Evolutionary conservation across 2,329 filamentous ascomycete genomes (phyloP), one percentile per base, ranked within the genome.

Genomic region (Calonectria montana): DNA sequence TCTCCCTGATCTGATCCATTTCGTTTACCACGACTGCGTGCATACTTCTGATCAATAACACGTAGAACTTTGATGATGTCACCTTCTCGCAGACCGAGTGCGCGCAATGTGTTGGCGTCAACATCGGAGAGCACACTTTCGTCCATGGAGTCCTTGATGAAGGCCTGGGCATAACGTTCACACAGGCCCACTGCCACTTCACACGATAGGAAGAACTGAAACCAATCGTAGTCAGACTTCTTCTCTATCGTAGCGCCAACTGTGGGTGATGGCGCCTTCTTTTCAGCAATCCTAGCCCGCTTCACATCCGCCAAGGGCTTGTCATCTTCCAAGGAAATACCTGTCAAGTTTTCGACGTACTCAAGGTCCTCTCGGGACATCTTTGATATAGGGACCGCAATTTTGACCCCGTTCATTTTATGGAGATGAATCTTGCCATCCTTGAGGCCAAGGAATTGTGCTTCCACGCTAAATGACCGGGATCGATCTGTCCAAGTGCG

Each of bases 391-490:
- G 97, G 97, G 4, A 99, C 97, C 10, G 97, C 97, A 83, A 99
- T 99, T 84, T 98, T 98, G 79, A 99, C 95, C 43, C 97, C 97
- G 81, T 99, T 99, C 84, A 95, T 90, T 86, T 99, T 99, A 87
- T 99, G 97, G 25, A 99, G 88, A 83, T 99, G 97, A 76, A 99
- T 97, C 84, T 98, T 98, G 74, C 96, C 95, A 81, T 98, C 97
- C 82, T 95, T 95, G 65, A 98, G 89, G 31, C 95, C 96, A 64
- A 99, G 91, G 80, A 98, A 99, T 82, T 99, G 95, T 18, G 97
- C 97, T 76, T 98, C 97, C 67, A 99, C 97, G 78, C 95, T 98
- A 85, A 99, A 99, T 1, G 96, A 96, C 79, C 96, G 97, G 41
- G 95, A 95, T 77, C 97, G 91, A 84, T 99, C 97, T 37, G 95